phyloP scores from a whole-genome alignment of 1,139 yeast genomes.

The Pichia sp. region DNA sequence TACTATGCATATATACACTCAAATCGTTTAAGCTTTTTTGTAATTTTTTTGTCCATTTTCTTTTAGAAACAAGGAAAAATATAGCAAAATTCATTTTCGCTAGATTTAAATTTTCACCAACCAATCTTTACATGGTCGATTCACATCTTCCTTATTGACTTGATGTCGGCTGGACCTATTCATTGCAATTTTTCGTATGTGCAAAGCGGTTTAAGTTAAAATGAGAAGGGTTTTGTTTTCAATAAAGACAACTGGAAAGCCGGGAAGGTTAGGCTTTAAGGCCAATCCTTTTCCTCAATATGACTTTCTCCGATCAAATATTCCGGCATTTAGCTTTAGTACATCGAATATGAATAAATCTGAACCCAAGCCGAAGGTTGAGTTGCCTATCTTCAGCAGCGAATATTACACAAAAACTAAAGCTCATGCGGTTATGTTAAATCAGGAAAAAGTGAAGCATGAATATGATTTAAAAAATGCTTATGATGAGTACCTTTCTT shows the following conservation, averaged over 20 bases:
- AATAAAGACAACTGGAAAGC: too few species aligned
- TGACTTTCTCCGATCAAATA: background rate
- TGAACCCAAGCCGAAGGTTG: background rate
- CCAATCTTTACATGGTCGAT: too few species aligned
- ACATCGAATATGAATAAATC: background rate
- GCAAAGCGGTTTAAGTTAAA: too few species aligned
- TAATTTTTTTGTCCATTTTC: background rate
- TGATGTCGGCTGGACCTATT: too few species aligned
- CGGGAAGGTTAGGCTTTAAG: background rate
- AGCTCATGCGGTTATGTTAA: background rate
- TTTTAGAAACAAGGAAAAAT: too few species aligned
- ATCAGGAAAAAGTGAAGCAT: background rate
- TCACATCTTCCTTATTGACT: too few species aligned
- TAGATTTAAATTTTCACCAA: too few species aligned
- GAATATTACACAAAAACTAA: constrained; percentile 1
- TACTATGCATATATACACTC: background rate
- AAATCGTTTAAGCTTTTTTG: background rate
- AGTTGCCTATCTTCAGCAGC: background rate
- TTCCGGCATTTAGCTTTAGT: background rate
- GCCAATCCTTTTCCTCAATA: background rate
- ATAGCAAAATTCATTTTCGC: too few species aligned
- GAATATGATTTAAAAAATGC: constrained; percentile 5
- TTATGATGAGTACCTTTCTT: constrained; percentile 9
- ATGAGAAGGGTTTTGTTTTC: too few species aligned
- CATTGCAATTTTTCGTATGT: too few species aligned